A percentile compares a stretch with the other conserved stretches of the same genome.
phyloP scores from a whole-genome alignment of 371 early-diverging fungal genomes.

The Lichtheimia ramosa region DNA sequence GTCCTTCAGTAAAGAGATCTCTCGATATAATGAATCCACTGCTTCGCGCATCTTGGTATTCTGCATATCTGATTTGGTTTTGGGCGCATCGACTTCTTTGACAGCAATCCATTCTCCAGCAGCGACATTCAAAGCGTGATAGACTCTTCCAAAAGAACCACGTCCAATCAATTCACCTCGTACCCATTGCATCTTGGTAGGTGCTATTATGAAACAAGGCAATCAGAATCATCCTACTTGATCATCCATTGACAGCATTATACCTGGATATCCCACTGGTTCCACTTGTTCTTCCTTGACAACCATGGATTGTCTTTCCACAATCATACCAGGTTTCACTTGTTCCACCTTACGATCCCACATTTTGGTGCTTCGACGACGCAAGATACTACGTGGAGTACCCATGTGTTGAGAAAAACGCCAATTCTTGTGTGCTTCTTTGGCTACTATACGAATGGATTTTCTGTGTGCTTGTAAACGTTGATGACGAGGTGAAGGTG shows the following conservation, averaged over 20 bases:
- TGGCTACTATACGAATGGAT: constrained; percentile 60
- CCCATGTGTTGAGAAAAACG: constrained; percentile 37
- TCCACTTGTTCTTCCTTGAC: background rate
- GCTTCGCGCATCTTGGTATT: constrained; percentile 36
- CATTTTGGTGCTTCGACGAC: constrained; percentile 64
- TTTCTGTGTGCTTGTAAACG: constrained; percentile 50
- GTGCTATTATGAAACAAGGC: constrained; percentile 7
- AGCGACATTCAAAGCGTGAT: constrained; percentile 83
- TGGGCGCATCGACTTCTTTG: constrained; percentile 92
- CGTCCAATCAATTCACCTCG: constrained; percentile 92
- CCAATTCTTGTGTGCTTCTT: constrained; percentile 55
- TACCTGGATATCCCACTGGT: background rate
- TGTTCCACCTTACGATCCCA: constrained; percentile 62
- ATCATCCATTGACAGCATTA: too few relatives aligned
- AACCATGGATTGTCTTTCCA: constrained; percentile 7
- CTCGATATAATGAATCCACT: constrained; percentile 42
- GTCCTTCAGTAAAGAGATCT: constrained; percentile 52
- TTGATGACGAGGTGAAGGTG: constrained; percentile 19
- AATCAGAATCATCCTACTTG: background rate
- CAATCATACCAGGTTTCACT: constrained; percentile 53
- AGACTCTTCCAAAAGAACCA: constrained; percentile 98
- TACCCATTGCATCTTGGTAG: constrained; percentile 71
- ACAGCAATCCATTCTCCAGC: constrained; percentile 95
- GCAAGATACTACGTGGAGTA: constrained; percentile 36
- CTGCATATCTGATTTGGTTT: constrained; percentile 49